These are phyloP conservation scores for Candida labiduridarum DNA, from an alignment of 1,139 yeast genomes.

Conservation along the genomic window DNA sequence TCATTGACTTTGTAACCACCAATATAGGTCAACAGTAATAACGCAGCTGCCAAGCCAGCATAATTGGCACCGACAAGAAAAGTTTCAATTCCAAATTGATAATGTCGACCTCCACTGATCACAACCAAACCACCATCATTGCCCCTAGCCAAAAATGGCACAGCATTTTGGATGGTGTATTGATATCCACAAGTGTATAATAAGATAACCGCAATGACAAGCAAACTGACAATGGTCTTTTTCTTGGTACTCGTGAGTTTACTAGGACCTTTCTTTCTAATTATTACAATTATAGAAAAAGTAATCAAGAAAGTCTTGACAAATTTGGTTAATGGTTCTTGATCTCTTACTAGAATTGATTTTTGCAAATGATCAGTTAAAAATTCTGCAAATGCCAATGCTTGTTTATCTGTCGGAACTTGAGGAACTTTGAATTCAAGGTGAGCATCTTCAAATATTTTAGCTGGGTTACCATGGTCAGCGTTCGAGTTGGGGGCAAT, in stretches of 20 bases:
- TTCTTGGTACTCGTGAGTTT: conserved; percentile 34
- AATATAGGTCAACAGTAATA: conserved; percentile 41
- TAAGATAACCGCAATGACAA: conserved; percentile 45
- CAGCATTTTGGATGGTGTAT: conserved; percentile 58
- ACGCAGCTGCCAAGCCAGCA: conserved; percentile 38
- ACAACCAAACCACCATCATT: conserved; percentile 50
- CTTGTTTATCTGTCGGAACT: conserved; percentile 29
- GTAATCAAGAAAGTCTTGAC: conserved; percentile 48
- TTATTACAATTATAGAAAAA: conserved; percentile 43
- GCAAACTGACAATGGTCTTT: conserved; percentile 33
- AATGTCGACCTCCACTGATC: conserved; percentile 63
- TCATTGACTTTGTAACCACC: conserved; percentile 33
- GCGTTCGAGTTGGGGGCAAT: conserved; percentile 50
- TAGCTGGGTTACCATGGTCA: conserved; percentile 23
- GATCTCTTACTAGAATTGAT: conserved; percentile 42
- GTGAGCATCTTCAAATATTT: conserved; percentile 33
- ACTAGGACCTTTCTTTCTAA: conserved; percentile 53
- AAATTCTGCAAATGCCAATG: conserved; percentile 54
- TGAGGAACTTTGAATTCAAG: conserved; percentile 35
- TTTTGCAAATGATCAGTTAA: conserved; percentile 48
- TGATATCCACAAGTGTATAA: conserved; percentile 61
- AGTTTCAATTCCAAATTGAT: conserved; percentile 73
- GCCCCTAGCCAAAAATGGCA: conserved; percentile 62
- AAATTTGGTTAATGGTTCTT: conserved; percentile 46
- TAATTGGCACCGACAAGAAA: conserved; percentile 54